These are phyloP conservation scores for Alopecurus myosuroides DNA, from an alignment of 176 grass and related monocot genomes.

Conservation along the genomic window DNA sequence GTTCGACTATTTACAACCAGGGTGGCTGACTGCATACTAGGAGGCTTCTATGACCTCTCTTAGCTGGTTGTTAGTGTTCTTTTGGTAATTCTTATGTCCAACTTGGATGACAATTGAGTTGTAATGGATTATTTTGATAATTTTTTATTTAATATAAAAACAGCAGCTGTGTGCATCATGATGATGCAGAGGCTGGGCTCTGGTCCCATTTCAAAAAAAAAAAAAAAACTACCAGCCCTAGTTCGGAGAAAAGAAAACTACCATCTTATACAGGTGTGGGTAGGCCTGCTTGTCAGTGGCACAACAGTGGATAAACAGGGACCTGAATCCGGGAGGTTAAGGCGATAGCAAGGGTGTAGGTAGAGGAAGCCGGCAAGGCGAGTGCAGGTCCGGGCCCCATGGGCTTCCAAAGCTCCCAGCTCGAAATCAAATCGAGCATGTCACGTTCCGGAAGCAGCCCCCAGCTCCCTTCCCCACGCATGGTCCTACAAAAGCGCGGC, in stretches of 20 bases:
- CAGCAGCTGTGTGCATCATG: too few species aligned
- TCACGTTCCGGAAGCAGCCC: conserved; percentile 45
- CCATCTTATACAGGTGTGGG: not conserved
- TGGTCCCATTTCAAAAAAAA: too few species aligned
- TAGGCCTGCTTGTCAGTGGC: not conserved
- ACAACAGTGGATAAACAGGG: not conserved
- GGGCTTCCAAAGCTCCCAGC: conserved; percentile 39
- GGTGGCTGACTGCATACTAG: too few species aligned
- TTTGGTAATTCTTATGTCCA: too few species aligned
- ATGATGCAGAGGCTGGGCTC: too few species aligned
- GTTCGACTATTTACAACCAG: too few species aligned
- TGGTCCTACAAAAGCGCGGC: conserved; percentile 80
- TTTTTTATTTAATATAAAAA: too few species aligned
- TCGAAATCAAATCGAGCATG: conserved; percentile 45
- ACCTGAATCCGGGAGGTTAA: not conserved
- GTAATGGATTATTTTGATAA: too few species aligned
- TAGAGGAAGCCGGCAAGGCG: not conserved
- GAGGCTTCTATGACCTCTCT: too few species aligned
- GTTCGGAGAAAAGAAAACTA: not conserved
- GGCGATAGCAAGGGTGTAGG: not conserved
- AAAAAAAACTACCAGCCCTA: too few species aligned
- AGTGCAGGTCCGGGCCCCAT: not conserved
- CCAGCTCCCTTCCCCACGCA: conserved; percentile 36
- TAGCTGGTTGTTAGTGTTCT: too few species aligned
- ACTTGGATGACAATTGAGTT: too few species aligned